Evolutionary conservation across 2,329 filamentous ascomycete genomes (phyloP), one percentile per base, ranked within the genome.

Genomic region (Xylaria sp.): DNA sequence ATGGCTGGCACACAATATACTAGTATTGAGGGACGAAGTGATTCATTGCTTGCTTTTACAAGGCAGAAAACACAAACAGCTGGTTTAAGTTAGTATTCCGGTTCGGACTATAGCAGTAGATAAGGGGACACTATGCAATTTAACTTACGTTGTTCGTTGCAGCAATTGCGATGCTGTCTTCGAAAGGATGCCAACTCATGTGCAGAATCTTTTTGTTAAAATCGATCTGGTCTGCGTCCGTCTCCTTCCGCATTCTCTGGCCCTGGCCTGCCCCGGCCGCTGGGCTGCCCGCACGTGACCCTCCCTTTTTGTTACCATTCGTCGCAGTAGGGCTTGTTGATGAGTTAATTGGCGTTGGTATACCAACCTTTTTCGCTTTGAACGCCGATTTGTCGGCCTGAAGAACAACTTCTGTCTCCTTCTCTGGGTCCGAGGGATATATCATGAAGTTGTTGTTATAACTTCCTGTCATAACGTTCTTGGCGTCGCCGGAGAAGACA

Each of bases 381-480:
- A 99, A 99, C 11, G 95, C 95, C 60, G 93, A 97, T 83, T 99
- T 99, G 78, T 99, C 95, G 40, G 95, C 95, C 78, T 99, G 95
- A 60, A 99, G 83, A 49, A 99, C 95, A 50, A 99, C 94, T 78
- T 99, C 95, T 2, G 94, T 94, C 76, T 99, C 95, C 80, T 96
- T 96, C 69, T 94, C 92, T 6, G 94, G 92, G 73, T 98, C 94
- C 25, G 94, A 95, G 4, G 95, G 95, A 78, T 98, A 99, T 75
- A 99, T 99, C 95, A 99, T 99, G 84, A 99, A 98, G 82, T 99
- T 99, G 83, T 99, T 99, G 85, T 99, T 99, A 84, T 99, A 99
- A 76, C 93, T 97, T 71, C 95, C 95, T 5, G 95, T 99, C 95
- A 99, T 99, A 69, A 98, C 95, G 72, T 99, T 98, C 84, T 97